Evolutionary conservation across 163 green algal genomes (phyloP).

Genomic region (Scenedesmus sp.): DNA sequence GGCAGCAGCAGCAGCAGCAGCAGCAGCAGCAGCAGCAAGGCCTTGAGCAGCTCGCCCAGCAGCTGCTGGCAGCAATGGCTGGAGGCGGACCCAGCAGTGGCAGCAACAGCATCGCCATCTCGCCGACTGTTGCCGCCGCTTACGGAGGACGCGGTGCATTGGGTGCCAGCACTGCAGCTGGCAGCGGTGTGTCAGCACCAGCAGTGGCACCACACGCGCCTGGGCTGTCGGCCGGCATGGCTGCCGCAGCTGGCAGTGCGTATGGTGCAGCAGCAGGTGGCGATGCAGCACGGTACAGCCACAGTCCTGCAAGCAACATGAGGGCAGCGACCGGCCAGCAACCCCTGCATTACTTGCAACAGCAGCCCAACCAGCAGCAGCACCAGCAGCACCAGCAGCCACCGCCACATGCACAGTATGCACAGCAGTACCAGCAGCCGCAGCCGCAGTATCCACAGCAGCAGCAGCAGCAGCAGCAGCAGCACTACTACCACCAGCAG

Average conservation of each 20-base stretch:
- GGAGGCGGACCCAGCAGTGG: not conserved
- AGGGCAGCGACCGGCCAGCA: not conserved
- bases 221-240: not conserved
- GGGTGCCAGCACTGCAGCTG: not conserved
- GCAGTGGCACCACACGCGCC: not conserved
- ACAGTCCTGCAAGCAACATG: not conserved
- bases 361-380: not conserved
- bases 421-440: not conserved
- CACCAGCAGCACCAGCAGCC: not conserved
- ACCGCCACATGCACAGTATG: not conserved
- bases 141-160: not conserved
- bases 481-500: too few relatives aligned
- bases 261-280: not conserved
- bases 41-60: slow-evolving; percentile 5
- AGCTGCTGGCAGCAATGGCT: not conserved
- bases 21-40: slow-evolving; percentile 15
- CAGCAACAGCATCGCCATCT: not conserved
- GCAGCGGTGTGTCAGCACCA: not conserved
- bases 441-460: not conserved
- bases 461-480: not conserved
- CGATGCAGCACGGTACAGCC: not conserved
- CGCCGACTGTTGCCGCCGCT: not conserved
- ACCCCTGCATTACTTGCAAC: not conserved
- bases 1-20: not conserved
- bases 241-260: not conserved